phyloP scores from a whole-genome alignment of 441 rosid genomes.

The Cnidoscolus chayamansa region DNA sequence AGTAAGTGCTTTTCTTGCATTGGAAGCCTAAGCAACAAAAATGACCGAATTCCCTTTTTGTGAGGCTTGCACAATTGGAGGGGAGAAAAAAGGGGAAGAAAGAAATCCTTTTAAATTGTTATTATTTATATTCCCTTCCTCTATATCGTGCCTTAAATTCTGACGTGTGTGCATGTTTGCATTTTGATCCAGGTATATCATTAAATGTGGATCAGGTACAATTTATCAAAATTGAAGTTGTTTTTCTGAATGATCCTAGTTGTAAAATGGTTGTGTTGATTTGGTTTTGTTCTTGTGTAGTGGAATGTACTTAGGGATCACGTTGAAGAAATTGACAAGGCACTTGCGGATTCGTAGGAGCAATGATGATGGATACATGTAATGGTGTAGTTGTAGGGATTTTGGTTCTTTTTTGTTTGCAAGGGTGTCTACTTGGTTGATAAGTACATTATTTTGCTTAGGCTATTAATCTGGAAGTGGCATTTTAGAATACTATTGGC shows the following conservation, averaged over 20 bases:
- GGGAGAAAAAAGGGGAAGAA: neutral
- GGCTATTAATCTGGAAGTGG: neutral
- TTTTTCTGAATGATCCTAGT: neutral
- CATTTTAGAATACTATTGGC: neutral
- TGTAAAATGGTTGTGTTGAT: slow-evolving; percentile 2
- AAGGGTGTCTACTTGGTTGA: neutral
- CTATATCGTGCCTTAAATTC: neutral
- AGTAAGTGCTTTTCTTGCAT: too few relatives aligned
- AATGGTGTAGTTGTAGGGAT: slow-evolving; percentile 6
- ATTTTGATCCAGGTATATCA: slow-evolving; percentile 53
- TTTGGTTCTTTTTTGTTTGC: slow-evolving; percentile 13
- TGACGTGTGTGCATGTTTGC: slow-evolving; percentile 1
- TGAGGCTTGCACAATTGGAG: neutral
- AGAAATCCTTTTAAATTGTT: neutral
- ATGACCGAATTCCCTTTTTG: neutral
- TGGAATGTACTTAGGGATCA: slow-evolving; percentile 72
- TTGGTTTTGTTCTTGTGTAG: slow-evolving; percentile 35
- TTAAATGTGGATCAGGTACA: slow-evolving; percentile 71
- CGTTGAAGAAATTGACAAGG: slow-evolving; percentile 66
- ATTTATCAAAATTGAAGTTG: neutral
- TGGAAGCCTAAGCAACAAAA: neutral
- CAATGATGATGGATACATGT: neutral
- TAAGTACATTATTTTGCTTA: neutral
- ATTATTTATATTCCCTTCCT: neutral
- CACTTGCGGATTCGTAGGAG: slow-evolving; percentile 53